phyloP scores from a whole-genome alignment of 345 rosid genomes.

The Geranium rotundifolium region DNA sequence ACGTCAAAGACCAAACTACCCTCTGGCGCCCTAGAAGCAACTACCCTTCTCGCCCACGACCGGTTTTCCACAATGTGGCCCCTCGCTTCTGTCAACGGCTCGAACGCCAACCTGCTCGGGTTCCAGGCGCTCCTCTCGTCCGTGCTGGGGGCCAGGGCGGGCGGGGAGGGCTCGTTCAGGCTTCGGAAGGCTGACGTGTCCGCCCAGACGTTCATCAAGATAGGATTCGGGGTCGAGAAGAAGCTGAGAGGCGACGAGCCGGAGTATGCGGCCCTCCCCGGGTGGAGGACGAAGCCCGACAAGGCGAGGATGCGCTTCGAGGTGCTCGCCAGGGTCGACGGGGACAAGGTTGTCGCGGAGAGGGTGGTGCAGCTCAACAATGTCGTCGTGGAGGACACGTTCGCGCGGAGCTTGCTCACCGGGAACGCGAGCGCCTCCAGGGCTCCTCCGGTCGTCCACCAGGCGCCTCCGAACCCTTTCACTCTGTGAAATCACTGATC shows the following conservation, averaged over 20 bases:
- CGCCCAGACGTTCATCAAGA: slow-evolving; percentile 76
- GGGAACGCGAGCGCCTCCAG: slow-evolving; percentile 53
- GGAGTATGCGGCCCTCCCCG: slow-evolving; percentile 35
- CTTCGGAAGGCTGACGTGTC: slow-evolving; percentile 63
- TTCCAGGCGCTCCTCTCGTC: slow-evolving; percentile 64
- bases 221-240: slow-evolving; percentile 78
- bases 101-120: slow-evolving; percentile 57
- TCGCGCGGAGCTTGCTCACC: slow-evolving; percentile 34
- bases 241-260: slow-evolving; percentile 41
- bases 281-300: slow-evolving; percentile 81
- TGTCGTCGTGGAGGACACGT: slow-evolving; percentile 44
- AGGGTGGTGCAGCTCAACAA: slow-evolving; percentile 59
- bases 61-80: slow-evolving; percentile 89
- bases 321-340: slow-evolving; percentile 83
- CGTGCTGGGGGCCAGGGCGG: slow-evolving; percentile 68
- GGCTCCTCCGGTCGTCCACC: slow-evolving; percentile 26
- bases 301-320: slow-evolving; percentile 65
- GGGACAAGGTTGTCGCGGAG: slow-evolving; percentile 60
- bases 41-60: slow-evolving; percentile 52
- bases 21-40: slow-evolving; percentile 26
- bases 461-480: slow-evolving; percentile 56
- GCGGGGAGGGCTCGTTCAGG: slow-evolving; percentile 60
- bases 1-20: slow-evolving; percentile 23
- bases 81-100: slow-evolving; percentile 65
- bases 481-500: slow-evolving; percentile 28